phyloP scores from a whole-genome alignment of 495 filamentous ascomycete species.

The Podospora tetraspora region DNA sequence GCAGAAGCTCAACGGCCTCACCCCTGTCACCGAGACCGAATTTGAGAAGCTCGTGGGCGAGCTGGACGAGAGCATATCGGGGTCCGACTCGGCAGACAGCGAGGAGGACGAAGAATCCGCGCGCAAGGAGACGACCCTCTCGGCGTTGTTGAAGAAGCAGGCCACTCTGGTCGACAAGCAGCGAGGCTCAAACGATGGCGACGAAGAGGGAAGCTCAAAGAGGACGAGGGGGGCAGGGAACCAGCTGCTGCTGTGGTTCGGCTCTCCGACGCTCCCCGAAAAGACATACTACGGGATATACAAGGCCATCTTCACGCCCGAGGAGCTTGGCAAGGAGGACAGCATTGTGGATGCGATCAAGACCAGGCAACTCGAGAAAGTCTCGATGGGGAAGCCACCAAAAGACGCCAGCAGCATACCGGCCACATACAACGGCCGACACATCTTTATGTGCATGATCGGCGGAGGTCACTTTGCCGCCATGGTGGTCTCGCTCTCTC shows the following conservation, averaged over 20 bases:
- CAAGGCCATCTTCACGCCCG: constrained; percentile 68
- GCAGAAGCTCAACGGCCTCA: constrained; percentile 68
- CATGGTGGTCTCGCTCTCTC: constrained; percentile 86
- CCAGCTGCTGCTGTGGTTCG: constrained; percentile 80
- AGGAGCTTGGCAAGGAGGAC: constrained; percentile 61
- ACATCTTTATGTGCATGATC: constrained; percentile 97
- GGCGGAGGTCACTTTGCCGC: constrained; percentile 96
- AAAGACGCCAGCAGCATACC: constrained; percentile 48
- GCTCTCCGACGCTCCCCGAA: constrained; percentile 62
- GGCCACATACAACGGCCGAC: constrained; percentile 55
- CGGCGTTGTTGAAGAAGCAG: constrained; percentile 74
- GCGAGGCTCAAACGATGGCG: constrained; percentile 25
- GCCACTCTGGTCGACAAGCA: constrained; percentile 56
- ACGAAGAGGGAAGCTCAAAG: constrained; percentile 38
- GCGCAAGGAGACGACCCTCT: constrained; percentile 58
- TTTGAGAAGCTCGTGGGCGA: constrained; percentile 81
- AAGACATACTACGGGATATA: constrained; percentile 84
- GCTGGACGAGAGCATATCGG: constrained; percentile 87
- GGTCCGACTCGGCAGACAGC: constrained; percentile 55
- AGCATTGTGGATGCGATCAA: constrained; percentile 60
- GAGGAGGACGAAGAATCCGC: constrained; percentile 45
- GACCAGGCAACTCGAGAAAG: constrained; percentile 69
- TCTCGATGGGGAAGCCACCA: constrained; percentile 44
- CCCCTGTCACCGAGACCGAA: constrained; percentile 65
- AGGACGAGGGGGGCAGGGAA: constrained; percentile 56